Evolutionary conservation across 23 red algal genomes (phyloP).

Genomic region (Gracilaria vermiculophylla): DNA sequence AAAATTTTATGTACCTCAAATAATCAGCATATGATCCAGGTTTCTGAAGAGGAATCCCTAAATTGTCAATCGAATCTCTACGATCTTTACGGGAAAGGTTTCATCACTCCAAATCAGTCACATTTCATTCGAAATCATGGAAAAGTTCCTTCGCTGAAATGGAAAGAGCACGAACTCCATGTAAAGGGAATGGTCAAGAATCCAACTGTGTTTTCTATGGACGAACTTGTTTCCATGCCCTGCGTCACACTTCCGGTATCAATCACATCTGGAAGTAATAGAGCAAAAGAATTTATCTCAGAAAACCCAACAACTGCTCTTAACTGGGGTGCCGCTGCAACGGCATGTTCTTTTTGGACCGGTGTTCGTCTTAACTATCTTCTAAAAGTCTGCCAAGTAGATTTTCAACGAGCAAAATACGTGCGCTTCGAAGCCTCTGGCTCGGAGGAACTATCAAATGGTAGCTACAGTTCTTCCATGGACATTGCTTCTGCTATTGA

Average conservation of each 20-base stretch:
- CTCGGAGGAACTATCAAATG: slow-evolving; percentile 67
- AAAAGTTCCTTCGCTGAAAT: neutral
- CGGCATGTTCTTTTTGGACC: slow-evolving; percentile 68
- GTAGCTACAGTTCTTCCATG: slow-evolving; percentile 77
- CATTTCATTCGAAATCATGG: slow-evolving; percentile 87
- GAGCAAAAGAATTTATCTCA: slow-evolving; percentile 84
- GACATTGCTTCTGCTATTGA: slow-evolving; percentile 72
- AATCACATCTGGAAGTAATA: slow-evolving; percentile 78
- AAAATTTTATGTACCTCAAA: too few species aligned
- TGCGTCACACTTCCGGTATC: slow-evolving; percentile 76
- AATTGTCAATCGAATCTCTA: slow-evolving; percentile 59
- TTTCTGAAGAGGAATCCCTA: slow-evolving; percentile 60
- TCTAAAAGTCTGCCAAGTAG: slow-evolving; percentile 32
- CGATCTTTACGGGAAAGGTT: slow-evolving; percentile 44
- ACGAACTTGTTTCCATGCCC: slow-evolving; percentile 47
- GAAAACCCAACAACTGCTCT: slow-evolving; percentile 68
- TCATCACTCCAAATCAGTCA: slow-evolving; percentile 59
- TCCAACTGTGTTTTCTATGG: slow-evolving; percentile 35
- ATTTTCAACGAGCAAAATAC: slow-evolving; percentile 21
- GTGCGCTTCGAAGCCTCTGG: slow-evolving; percentile 68
- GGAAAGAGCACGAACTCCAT: slow-evolving; percentile 30
- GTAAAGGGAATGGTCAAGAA: slow-evolving; percentile 62
- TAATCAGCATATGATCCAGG: neutral
- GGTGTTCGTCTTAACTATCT: slow-evolving; percentile 74
- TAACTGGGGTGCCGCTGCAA: slow-evolving; percentile 70